Percentiles rank a stretch among this genome's conserved stretches.
phyloP scores from a whole-genome alignment of 2,329 filamentous ascomycete species.

The Aspergillus carbonarius region DNA sequence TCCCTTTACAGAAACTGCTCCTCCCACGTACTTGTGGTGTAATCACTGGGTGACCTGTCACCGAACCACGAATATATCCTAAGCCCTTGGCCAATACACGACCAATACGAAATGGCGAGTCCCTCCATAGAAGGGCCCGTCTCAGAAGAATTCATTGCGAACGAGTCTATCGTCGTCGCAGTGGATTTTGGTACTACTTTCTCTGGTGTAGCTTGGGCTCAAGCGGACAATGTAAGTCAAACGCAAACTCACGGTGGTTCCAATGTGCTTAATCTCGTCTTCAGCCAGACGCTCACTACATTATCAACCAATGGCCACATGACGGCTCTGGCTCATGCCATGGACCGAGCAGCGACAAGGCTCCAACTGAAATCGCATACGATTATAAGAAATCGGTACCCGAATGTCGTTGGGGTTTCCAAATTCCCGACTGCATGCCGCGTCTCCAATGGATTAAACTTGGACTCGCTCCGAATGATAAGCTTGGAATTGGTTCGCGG shows the following conservation, averaged over 20 bases:
- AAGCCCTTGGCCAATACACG: too few relatives aligned
- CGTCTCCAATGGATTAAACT: slow-evolving; percentile 27
- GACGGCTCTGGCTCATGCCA: slow-evolving; percentile 1
- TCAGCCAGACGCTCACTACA: slow-evolving; percentile 18
- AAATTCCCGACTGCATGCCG: slow-evolving; percentile 18
- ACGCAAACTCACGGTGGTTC: not conserved
- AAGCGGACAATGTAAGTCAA: slow-evolving; percentile 17
- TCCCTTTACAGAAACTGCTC: too few relatives aligned
- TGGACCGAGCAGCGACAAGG: slow-evolving; percentile 24
- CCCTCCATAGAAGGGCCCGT: not conserved
- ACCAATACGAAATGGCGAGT: not conserved
- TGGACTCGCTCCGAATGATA: slow-evolving; percentile 14
- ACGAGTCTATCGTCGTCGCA: slow-evolving; percentile 15
- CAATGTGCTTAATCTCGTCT: not conserved
- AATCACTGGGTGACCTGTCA: too few relatives aligned
- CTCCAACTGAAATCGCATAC: slow-evolving; percentile 20
- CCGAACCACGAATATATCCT: too few relatives aligned
- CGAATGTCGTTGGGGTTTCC: slow-evolving; percentile 19
- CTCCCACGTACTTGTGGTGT: too few relatives aligned
- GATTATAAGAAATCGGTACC: slow-evolving; percentile 2
- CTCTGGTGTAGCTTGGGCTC: slow-evolving; percentile 23
- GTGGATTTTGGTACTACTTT: slow-evolving; percentile 28
- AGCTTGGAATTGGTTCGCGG: slow-evolving; percentile 6
- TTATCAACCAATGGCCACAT: slow-evolving; percentile 23
- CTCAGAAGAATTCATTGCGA: too few relatives aligned